Base-by-base conservation (phyloP, 192 early-diverging fungal genomes). In the Geranomyces michiganensis region DNA sequence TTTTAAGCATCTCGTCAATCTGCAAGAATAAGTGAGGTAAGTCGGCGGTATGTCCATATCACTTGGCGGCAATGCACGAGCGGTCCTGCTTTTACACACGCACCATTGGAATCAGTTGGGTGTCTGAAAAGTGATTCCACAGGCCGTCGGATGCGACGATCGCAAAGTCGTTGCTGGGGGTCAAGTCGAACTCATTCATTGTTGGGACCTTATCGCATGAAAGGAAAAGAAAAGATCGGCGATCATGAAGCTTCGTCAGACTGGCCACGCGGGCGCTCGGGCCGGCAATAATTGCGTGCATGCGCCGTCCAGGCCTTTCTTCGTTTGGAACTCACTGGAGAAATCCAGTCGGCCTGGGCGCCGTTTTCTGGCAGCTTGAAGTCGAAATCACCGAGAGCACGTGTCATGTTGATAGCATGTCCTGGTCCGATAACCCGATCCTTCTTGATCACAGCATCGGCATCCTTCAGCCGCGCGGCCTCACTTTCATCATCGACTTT, bases 381-480 rank as follows among this genome's bases (percentile, higher is more conserved):
- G 33, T 74, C 73, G 36, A 74, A 74, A 33, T 74, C 73, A 22
- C 73, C 73, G 58, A 74, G 10, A 8, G 73, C 73, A 5, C 70
- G 60, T 17, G 70, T 72, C 70, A 72, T 72, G 56, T 74, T 74
- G 48, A 74, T 74, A 0, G 65, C 73, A 62, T 74, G 73, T 7
- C 73, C 73, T 9, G 66, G 32, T 29, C 41, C 65, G 26, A 74
- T 33, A 19, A 74, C 66, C 13, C 73, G 53, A 61, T 74, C 73
- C n/a, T 41, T 62, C 45, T 46, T 53, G 22, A 74, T 47, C 15
- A 24, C 51, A 14, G 73, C 73, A 41, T 62, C 49, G n/a, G 73
- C 66, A 14, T 74, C 46, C 27, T 60, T 45, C 64, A 74, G 44
- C 14, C 73, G 36, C 45, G 27, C 44, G 9, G 73, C 55, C 45